Evolutionary conservation across 768 basidiomycete species (phyloP).

Genomic region (Suillus americanus): DNA sequence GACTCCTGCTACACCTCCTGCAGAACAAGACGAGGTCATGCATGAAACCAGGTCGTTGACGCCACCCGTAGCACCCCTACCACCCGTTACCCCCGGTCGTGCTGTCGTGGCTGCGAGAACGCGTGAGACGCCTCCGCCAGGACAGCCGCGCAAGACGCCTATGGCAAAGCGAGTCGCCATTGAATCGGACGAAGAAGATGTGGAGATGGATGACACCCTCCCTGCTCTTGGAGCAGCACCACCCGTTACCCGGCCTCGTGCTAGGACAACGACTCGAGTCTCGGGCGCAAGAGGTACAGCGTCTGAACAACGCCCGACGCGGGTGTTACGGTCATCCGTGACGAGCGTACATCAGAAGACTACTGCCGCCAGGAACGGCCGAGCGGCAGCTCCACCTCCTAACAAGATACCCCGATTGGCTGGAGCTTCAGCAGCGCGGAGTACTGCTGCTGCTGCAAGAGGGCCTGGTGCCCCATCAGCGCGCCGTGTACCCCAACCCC

Average conservation of each 20-base stretch:
- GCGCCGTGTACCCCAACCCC: conserved; percentile 40
- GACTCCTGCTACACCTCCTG: conserved; percentile 78
- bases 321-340: conserved; percentile 71
- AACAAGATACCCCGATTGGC: conserved; percentile 73
- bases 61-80: conserved; percentile 31
- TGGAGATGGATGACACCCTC: conserved; percentile 58
- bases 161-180: conserved; percentile 66
- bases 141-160: conserved; percentile 88
- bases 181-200: conserved; percentile 61
- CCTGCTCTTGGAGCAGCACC: conserved; percentile 61
- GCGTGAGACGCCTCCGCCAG: conserved; percentile 70
- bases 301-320: conserved; percentile 71
- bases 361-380: conserved; percentile 36
- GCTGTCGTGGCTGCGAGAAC: conserved; percentile 70
- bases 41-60: conserved; percentile 43
- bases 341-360: conserved; percentile 55
- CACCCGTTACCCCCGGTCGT: conserved; percentile 80
- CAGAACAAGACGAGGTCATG: conserved; percentile 69
- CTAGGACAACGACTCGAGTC: conserved; percentile 38
- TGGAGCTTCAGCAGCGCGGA: conserved; percentile 49
- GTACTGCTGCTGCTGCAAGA: conserved; percentile 42
- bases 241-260: conserved; percentile 32
- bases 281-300: conserved; percentile 51
- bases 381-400: conserved; percentile 47
- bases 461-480: conserved; percentile 30